phyloP scores from a whole-genome alignment of 805 yeast genomes.

The Cyberlindnera veronae region DNA sequence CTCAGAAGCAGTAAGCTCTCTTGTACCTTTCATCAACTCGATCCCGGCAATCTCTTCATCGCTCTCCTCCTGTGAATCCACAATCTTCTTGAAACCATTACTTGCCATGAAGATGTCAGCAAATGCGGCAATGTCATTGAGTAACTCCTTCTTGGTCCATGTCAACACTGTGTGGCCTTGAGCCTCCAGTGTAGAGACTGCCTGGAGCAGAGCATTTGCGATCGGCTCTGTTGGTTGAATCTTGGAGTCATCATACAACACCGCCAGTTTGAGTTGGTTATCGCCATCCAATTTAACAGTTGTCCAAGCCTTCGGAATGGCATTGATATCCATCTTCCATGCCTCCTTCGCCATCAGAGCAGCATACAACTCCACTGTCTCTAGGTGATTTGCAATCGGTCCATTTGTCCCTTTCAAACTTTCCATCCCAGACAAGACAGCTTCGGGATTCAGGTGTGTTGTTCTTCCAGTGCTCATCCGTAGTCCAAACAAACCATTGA shows the following conservation, averaged over 20 bases:
- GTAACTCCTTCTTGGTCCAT: constrained; percentile 36
- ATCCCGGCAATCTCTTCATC: constrained; percentile 41
- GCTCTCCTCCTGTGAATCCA: constrained; percentile 30
- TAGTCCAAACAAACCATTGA: constrained; percentile 39
- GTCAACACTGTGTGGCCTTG: constrained; percentile 50
- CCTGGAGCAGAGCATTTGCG: constrained; percentile 39
- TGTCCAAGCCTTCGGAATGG: constrained; percentile 42
- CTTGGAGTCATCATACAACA: constrained; percentile 38
- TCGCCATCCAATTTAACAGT: constrained; percentile 31
- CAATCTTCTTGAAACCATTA: constrained; percentile 38
- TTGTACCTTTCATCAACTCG: constrained; percentile 32
- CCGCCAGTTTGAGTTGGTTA: constrained; percentile 37
- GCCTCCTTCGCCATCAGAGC: constrained; percentile 34
- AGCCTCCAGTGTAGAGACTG: constrained; percentile 28
- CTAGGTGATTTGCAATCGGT: constrained; percentile 39
- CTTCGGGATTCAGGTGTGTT: constrained; percentile 26
- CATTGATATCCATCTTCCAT: constrained; percentile 40
- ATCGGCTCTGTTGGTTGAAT: constrained; percentile 50
- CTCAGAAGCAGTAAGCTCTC: constrained; percentile 35
- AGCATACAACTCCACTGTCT: constrained; percentile 34
- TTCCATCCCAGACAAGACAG: constrained; percentile 24
- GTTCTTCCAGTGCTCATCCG: constrained; percentile 43
- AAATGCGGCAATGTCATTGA: constrained; percentile 32
- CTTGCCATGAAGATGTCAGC: constrained; percentile 33
- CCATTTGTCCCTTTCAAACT: constrained; percentile 43